Percentiles rank a stretch among this genome's conserved stretches.
These are phyloP conservation scores for Clonostachys rhizophaga DNA, from an alignment of 2,329 filamentous ascomycete genomes.

Conservation along the genomic window DNA sequence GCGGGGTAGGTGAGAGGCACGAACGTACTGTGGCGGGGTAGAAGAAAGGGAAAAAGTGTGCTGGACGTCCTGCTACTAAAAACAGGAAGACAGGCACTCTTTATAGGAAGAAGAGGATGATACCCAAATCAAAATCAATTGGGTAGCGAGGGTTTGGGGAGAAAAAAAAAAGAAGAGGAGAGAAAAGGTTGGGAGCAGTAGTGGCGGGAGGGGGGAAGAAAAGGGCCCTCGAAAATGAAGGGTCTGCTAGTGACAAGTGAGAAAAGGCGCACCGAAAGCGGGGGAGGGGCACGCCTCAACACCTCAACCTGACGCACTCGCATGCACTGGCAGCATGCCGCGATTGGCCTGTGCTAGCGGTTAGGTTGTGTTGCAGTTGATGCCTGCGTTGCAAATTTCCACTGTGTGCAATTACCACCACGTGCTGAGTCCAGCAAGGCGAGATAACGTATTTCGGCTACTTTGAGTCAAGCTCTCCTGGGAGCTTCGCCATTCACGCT, in stretches of 20 bases:
- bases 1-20: not conserved
- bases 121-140: not conserved
- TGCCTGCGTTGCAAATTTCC: too few relatives aligned
- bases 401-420: too few relatives aligned
- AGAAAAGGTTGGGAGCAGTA: not conserved
- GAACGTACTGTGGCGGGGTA: not conserved
- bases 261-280: slow-evolving; percentile 4
- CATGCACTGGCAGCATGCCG: too few relatives aligned
- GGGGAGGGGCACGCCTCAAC: slow-evolving; percentile 3
- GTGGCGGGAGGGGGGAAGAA: slow-evolving; percentile 1
- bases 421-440: too few relatives aligned
- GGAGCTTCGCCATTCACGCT: too few relatives aligned
- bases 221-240: not conserved
- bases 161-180: slow-evolving; percentile 1
- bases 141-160: not conserved
- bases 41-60: not conserved
- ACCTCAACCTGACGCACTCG: too few relatives aligned
- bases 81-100: not conserved
- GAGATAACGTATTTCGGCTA: too few relatives aligned
- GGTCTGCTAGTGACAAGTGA: not conserved
- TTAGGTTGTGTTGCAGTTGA: too few relatives aligned
- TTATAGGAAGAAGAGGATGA: not conserved
- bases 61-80: not conserved
- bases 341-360: too few relatives aligned
- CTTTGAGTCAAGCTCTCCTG: too few relatives aligned